phyloP scores from a whole-genome alignment of 2,329 filamentous ascomycete genomes.

The Alternaria solani region DNA sequence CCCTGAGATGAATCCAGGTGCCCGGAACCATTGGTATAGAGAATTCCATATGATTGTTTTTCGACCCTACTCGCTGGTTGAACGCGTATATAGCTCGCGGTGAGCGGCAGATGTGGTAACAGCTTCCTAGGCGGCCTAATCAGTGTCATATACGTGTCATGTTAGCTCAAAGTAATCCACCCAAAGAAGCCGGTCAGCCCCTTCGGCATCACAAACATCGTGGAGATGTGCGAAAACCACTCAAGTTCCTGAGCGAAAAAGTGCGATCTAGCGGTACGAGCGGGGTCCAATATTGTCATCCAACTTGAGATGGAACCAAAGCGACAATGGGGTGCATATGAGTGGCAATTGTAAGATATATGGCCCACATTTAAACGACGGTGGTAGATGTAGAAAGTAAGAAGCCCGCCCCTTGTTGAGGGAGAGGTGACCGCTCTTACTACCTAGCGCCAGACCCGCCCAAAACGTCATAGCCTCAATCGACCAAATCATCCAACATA shows the following conservation, averaged over 20 bases:
- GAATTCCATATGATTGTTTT: background rate
- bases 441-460: conserved; percentile 7
- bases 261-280: background rate
- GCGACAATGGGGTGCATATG: background rate
- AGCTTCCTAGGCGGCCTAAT: background rate
- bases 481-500: conserved; percentile 16
- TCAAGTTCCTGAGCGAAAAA: background rate
- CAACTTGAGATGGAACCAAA: background rate
- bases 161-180: background rate
- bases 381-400: background rate
- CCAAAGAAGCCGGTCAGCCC: background rate
- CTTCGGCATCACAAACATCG: background rate
- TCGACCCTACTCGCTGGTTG: background rate
- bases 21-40: background rate
- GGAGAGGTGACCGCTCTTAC: background rate
- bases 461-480: conserved; percentile 13
- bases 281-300: background rate
- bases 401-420: background rate
- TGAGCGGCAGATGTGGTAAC: background rate
- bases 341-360: background rate
- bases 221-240: background rate
- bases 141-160: background rate
- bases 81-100: background rate
- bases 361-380: background rate
- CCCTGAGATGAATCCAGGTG: background rate